phyloP scores from a whole-genome alignment of 2,329 filamentous ascomycete species.

The Hirsutella minnesotensis region DNA sequence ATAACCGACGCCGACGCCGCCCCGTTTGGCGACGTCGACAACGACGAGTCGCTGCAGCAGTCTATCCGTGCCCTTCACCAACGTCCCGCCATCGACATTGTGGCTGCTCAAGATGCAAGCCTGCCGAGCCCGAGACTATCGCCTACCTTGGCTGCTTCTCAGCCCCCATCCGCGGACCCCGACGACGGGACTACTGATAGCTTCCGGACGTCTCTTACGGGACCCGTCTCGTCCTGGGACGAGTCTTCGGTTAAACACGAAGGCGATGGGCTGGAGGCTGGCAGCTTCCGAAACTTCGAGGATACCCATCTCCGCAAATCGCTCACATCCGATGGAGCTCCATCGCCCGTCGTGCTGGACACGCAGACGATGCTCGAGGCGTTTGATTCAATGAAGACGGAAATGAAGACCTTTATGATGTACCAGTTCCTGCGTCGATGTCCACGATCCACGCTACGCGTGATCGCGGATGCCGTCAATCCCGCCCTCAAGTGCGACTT shows the following conservation, averaged over 20 bases:
- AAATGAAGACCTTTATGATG: conserved; percentile 93
- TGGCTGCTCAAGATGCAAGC: conserved; percentile 75
- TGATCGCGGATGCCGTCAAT: conserved; percentile 84
- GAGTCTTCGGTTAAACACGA: conserved; percentile 28
- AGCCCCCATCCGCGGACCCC: conserved; percentile 35
- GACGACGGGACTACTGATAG: conserved; percentile 25
- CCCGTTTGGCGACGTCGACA: conserved; percentile 40
- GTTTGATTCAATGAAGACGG: conserved; percentile 82
- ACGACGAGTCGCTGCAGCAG: conserved; percentile 33
- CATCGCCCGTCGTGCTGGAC: conserved; percentile 47
- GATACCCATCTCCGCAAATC: conserved; percentile 7
- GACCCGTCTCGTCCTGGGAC: conserved; percentile 24
- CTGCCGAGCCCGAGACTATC: conserved; percentile 91
- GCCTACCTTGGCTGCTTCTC: conserved; percentile 69
- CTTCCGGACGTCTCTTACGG: conserved; percentile 18
- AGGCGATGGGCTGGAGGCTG: conserved; percentile 9
- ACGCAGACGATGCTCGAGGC: conserved; percentile 78
- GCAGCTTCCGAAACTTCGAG: conserved; percentile 6
- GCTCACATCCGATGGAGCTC: conserved; percentile 3
- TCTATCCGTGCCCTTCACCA: conserved; percentile 34
- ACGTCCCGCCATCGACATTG: conserved; percentile 50
- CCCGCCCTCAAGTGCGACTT: conserved; percentile 94
- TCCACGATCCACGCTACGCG: conserved; percentile 74
- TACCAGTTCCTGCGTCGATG: conserved; percentile 88
- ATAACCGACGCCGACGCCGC: conserved; percentile 62